Evolutionary conservation across 2,329 filamentous ascomycete genomes (phyloP), one percentile per base, ranked within the genome.

Genomic region (Trichophyton mentagrophytes): DNA sequence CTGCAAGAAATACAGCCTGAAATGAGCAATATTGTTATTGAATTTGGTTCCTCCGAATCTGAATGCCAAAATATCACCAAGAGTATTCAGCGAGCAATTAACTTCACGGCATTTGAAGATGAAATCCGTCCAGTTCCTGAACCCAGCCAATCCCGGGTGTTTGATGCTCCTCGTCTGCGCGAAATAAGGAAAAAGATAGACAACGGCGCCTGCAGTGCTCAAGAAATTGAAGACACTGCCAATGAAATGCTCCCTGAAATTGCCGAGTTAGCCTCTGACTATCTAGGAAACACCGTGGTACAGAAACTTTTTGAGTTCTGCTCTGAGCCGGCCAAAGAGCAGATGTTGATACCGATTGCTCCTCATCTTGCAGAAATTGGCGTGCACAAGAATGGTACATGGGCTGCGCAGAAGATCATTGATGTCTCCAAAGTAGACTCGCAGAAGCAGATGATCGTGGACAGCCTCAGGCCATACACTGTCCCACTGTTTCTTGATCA

Each of bases 341-440:
- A 88, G 61, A 97, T 99, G 93, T 79, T 99, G 61, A 76, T 79
- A 13, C 85, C 91, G 70, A 95, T 99, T 68, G 85, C 88, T 2
- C 91, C 92, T 61, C 91, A 96, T 71, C 82, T 97, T 71, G 90
- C 92, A 27, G 91, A 97, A 75, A 96, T 97, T 74, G 93, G 93
- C 68, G 86, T 96, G 6, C 93, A 99, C 81, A 99, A 99, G 82
- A 99, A 99, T 69, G 93, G 93, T 64, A 99, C 93, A 0, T 99
- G 93, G 93, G 93, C 93, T 60, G 93, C 93, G 0, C 93, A 99
- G 76, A 99, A 97, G 81, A 97, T 99, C 69, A 97, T 99, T 67
- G 92, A 97, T 69, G 90, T 96, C 5, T 92, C 90, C 72, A 90
- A 93, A 75, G 90, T 88, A 0, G 85, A 87, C 4, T 78, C 79